Evolutionary conservation across 2,329 filamentous ascomycete genomes (phyloP).

Genomic region (Xylaria sp.): DNA sequence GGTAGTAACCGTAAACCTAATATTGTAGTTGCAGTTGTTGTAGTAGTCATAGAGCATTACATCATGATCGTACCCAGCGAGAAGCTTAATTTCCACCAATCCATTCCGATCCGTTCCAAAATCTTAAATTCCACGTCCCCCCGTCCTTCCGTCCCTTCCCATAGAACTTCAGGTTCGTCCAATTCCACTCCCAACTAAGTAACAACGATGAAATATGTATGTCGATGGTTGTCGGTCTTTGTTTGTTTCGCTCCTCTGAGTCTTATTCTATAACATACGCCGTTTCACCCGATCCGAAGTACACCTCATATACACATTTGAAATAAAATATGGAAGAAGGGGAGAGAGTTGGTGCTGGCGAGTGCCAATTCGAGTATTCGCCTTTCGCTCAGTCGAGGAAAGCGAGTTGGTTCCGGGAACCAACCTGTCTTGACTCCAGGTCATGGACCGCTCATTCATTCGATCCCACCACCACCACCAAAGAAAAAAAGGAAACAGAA

Average conservation of each 20-base stretch:
- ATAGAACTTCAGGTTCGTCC: background rate
- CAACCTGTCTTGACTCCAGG: background rate
- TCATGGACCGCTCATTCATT: background rate
- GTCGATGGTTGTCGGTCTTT: background rate
- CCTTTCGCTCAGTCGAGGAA: background rate
- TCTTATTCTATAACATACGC: conserved; percentile 23
- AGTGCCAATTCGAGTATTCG: background rate
- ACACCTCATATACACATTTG: conserved; percentile 31
- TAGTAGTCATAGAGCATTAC: conserved; percentile 29
- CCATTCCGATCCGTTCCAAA: background rate
- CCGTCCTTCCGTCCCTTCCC: background rate
- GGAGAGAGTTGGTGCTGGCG: background rate
- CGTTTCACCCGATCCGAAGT: conserved; percentile 22
- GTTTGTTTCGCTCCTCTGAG: background rate
- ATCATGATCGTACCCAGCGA: conserved; percentile 26
- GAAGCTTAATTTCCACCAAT: conserved; percentile 12
- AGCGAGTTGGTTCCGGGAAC: background rate
- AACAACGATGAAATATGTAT: background rate
- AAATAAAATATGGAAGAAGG: background rate
- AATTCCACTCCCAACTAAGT: background rate
- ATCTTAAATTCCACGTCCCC: background rate
- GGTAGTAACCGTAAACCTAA: conserved; percentile 13
- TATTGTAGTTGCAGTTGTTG: background rate
- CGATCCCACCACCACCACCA: too few species aligned
- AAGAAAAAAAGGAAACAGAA: background rate